Evolutionary conservation across 495 filamentous ascomycete genomes (phyloP), one percentile per base, ranked within the genome.

Genomic region (Neurospora tetraspora): DNA sequence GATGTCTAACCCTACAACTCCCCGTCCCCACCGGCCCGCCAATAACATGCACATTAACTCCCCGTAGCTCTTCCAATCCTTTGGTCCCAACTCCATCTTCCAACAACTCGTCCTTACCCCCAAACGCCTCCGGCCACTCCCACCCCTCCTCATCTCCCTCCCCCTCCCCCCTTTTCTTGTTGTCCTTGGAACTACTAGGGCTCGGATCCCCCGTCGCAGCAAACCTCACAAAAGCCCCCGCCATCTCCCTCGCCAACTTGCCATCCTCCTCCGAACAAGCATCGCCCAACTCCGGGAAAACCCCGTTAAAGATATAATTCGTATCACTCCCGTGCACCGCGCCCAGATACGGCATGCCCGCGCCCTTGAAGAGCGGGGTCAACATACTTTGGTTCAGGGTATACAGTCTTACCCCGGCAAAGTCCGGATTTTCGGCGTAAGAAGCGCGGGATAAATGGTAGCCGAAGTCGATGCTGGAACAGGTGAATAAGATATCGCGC

Each of bases 321-420:
- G 70, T 76, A 69, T 81, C 79, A 16, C 74, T 77, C 0, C 80
- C 80, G 59, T 81, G 80, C 2, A 39, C 36, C 9, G 72, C 72
- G 3, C 78, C 74, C 8, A 80, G 2, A 42, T 78, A 80, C 2
- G 80, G 78, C 79, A 80, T 78, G 0, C 80, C 79, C 1, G 72
- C 74, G 0, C 37, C 71, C 8, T 71, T 68, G n/a, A 78, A 78
- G 0, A 80, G 18, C 0, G 77, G 75, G 0, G 76, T 73, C 5
- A 80, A 37, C 77, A 80, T 79, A 39, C 71, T 80, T 70, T 79
- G 78, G 70, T 81, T 81, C 3, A 81, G 59, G 5, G 39, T 72
- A 69, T 80, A 81, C 31, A 78, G 39, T 0, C 69, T 20, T 3
- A 78, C 78, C 9, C 76, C 73, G 0, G 74, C 18, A 37, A 73